Conservation (phyloP, 2,329 filamentous ascomycete genomes). For the Sporothrix curviconia region DNA sequence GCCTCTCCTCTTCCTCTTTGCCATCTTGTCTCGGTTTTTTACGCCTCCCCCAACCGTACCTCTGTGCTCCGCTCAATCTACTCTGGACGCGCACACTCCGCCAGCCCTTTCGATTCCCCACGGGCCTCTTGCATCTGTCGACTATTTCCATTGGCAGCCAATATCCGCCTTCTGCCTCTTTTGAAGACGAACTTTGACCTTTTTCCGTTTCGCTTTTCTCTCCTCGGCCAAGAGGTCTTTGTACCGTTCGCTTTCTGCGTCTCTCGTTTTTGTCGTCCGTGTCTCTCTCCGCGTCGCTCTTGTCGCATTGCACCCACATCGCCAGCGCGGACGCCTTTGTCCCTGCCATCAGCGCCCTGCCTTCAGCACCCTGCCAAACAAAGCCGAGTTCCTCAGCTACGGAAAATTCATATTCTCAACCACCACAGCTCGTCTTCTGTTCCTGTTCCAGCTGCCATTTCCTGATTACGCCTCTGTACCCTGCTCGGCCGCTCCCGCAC, state of each 20-base stretch:
- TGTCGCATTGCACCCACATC: neutral
- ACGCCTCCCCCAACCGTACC: too few species aligned
- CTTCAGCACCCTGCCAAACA: neutral
- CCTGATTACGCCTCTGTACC: neutral
- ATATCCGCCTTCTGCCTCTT: neutral
- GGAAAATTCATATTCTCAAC: neutral
- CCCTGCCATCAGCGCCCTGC: neutral
- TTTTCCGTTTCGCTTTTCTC: neutral
- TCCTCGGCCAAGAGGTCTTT: too few species aligned
- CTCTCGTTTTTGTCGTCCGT: neutral
- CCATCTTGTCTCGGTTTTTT: neutral
- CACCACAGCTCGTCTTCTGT: neutral
- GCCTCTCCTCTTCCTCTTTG: neutral
- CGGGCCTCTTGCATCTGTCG: slow-evolving; percentile 13
- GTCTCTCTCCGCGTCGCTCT: neutral
- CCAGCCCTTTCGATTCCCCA: slow-evolving; percentile 14
- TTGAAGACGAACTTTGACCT: neutral
- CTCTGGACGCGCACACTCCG: neutral
- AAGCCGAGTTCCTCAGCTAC: neutral
- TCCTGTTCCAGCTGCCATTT: neutral
- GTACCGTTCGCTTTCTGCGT: neutral
- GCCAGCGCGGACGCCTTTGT: neutral
- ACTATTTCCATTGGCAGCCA: slow-evolving; percentile 2
- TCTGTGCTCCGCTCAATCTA: too few species aligned
- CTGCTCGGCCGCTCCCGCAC: slow-evolving; percentile 8